Conservation (phyloP, 1,284 basidiomycete genomes). For the Acaromyces ingoldii region DNA sequence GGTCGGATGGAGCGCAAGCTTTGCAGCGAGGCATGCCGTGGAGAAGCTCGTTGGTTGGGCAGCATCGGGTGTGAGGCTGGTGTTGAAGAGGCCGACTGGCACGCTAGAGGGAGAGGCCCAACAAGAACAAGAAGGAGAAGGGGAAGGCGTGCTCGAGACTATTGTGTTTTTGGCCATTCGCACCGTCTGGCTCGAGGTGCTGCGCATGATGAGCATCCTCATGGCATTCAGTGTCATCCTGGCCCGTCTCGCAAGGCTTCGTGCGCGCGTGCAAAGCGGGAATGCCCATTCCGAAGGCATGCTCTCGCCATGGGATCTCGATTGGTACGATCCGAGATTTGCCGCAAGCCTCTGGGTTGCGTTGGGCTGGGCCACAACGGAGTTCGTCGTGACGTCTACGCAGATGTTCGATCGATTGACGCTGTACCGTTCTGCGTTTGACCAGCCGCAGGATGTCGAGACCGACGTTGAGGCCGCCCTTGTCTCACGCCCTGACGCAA, state of each 20-base stretch:
- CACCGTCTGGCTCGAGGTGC: background rate
- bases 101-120: too few relatives aligned
- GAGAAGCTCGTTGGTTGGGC: background rate
- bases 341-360: background rate
- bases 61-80: too few relatives aligned
- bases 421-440: background rate
- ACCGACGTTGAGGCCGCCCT: too few relatives aligned
- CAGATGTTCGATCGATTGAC: conserved; percentile 1
- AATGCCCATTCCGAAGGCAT: background rate
- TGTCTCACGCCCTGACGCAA: too few relatives aligned
- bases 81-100: too few relatives aligned
- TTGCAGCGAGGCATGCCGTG: background rate
- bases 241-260: too few relatives aligned
- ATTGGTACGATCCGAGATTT: conserved; percentile 6
- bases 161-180: background rate
- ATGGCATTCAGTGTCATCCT: background rate
- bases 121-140: too few relatives aligned
- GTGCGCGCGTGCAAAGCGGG: too few relatives aligned
- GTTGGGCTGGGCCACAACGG: background rate
- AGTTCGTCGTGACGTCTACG: background rate
- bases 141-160: background rate
- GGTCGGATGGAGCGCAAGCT: background rate
- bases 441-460: background rate
- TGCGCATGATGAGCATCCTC: conserved; percentile 2
- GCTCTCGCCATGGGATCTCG: background rate